These are phyloP conservation scores for Lolium rigidum DNA, from an alignment of 176 grass and related monocot species.

Conservation along the genomic window DNA sequence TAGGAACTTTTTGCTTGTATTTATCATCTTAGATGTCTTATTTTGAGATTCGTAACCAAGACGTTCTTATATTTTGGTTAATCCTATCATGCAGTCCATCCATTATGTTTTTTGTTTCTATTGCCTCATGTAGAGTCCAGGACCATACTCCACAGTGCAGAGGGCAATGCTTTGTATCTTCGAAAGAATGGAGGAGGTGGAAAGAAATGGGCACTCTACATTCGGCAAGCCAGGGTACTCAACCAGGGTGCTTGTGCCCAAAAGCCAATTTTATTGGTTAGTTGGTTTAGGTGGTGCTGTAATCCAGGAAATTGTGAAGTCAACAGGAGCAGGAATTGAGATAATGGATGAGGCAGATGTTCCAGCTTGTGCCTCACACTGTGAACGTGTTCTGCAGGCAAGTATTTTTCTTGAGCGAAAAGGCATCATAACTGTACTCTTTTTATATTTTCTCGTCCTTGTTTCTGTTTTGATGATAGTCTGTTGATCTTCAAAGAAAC, in stretches of 20 bases:
- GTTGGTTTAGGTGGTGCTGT: conserved; percentile 40
- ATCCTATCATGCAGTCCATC: not conserved
- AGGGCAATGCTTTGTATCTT: conserved; percentile 47
- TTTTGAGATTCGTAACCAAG: not conserved
- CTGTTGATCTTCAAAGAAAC: not conserved
- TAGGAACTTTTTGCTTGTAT: conserved; percentile 10
- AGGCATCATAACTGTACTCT: not conserved
- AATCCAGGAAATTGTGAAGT: conserved; percentile 43
- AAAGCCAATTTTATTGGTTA: conserved; percentile 34
- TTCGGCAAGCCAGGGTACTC: conserved; percentile 18
- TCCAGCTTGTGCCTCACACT: conserved; percentile 52
- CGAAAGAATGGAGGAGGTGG: conserved; percentile 53
- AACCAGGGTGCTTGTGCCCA: conserved; percentile 40
- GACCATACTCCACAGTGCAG: conserved; percentile 35
- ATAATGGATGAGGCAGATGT: conserved; percentile 44
- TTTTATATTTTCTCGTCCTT: not conserved
- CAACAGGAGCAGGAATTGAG: conserved; percentile 45
- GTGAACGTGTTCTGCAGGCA: conserved; percentile 53
- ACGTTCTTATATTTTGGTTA: conserved; percentile 14
- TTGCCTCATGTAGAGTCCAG: conserved; percentile 39
- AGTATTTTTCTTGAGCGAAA: conserved; percentile 30
- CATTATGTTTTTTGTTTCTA: conserved; percentile 8
- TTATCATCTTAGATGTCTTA: not conserved
- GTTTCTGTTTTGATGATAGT: conserved; percentile 14
- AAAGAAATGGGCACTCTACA: conserved; percentile 1